Evolutionary conservation across 805 yeast species (phyloP).

Genomic region (Ogataea corticis): DNA sequence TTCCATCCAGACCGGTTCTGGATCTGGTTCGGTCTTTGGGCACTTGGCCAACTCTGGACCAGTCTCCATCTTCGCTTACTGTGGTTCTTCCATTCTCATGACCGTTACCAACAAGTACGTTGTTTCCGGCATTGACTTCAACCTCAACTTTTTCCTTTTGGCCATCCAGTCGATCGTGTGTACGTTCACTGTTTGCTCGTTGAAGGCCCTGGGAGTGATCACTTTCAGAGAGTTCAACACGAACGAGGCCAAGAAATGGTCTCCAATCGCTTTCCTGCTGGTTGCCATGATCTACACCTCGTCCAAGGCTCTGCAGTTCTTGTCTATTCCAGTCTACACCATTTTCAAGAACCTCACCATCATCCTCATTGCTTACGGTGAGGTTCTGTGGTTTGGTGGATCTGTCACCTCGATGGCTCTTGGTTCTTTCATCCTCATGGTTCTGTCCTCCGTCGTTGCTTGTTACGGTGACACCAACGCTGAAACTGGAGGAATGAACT

Average conservation of each 20-base stretch:
- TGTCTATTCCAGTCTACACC: slow-evolving; percentile 94
- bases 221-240: slow-evolving; percentile 83
- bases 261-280: slow-evolving; percentile 86
- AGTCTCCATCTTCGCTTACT: slow-evolving; percentile 77
- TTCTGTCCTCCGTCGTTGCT: slow-evolving; percentile 92
- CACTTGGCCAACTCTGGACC: slow-evolving; percentile 55
- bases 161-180: slow-evolving; percentile 90
- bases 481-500: slow-evolving; percentile 39
- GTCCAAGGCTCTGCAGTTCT: slow-evolving; percentile 88
- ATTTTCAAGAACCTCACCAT: slow-evolving; percentile 97
- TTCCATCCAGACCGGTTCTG: slow-evolving; percentile 17
- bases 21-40: slow-evolving; percentile 20
- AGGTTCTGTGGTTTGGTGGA: slow-evolving; percentile 96
- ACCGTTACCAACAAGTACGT: slow-evolving; percentile 97
- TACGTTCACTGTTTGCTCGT: slow-evolving; percentile 65
- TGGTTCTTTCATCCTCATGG: slow-evolving; percentile 88
- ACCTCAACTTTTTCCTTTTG: slow-evolving; percentile 84
- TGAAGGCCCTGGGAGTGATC: slow-evolving; percentile 74
- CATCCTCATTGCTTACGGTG: slow-evolving; percentile 96
- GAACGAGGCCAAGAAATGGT: slow-evolving; percentile 93
- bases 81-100: slow-evolving; percentile 94
- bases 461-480: slow-evolving; percentile 69
- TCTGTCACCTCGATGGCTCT: slow-evolving; percentile 85
- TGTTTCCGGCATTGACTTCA: slow-evolving; percentile 67
- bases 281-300: slow-evolving; percentile 96